Base-by-base conservation (phyloP, 306 rosid genomes). In the Chamaecrista fasciculata region DNA sequence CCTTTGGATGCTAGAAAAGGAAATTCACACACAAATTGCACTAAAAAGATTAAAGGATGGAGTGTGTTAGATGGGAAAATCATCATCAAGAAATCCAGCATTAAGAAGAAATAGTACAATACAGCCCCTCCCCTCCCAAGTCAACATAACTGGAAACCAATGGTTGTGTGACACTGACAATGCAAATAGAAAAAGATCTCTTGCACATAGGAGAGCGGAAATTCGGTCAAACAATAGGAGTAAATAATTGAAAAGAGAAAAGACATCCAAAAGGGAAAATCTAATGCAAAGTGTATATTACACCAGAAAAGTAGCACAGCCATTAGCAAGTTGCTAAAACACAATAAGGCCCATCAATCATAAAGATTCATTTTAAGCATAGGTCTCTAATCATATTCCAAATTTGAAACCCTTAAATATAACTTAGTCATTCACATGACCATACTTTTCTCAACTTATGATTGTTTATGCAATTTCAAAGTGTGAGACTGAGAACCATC, bases 221-320 rank as follows among this genome's bases (percentile, higher is more conserved):
- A 65, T 46, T 62, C 1, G 34, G 34, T 33, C 70, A 21, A 64
- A 48, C 21, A 37, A 49, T 20, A 36, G 23, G 55, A 70, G n/a
- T n/a, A n/a, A 29, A 44, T 18, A 33, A 53, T 31, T 25, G 6
- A 25, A n/a, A 42, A 37, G 3, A 16, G 5, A 34, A 39, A 29
- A 72, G 75, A 49, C 57, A 36, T 42, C n/a, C 44, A n/a, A n/a
- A 53, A 46, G 60, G 56, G 19, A 62, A 57, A 20, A 51, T 11
- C 21, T 10, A 37, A 76, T 29, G 50, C 43, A 51, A 15, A 14
- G 37, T 12, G 28, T 10, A 8, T 29, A 33, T 4, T 6, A 28
- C 74, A 37, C 43, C 74, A 49, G 46, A 23, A 6, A 43, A 50
- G 40, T 50, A 34, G 37, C 37, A 69, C 57, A 69, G 31, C 28